Evolutionary conservation across 129 eudicot genomes (phyloP), one percentile per base, ranked within the genome.

Genomic region (Ambrosia artemisiifolia): DNA sequence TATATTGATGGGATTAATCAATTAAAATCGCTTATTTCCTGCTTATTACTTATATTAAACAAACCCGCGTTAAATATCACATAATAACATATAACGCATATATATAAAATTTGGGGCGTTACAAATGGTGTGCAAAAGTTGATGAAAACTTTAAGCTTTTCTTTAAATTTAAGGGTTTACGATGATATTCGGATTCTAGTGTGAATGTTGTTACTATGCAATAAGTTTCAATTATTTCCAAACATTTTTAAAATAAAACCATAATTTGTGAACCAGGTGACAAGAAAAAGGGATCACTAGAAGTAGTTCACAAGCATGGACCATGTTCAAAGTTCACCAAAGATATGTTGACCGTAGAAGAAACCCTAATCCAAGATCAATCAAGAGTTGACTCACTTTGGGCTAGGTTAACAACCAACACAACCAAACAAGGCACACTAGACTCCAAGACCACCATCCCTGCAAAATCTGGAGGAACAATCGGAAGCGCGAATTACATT

Each of bases 221-320:
- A 14, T 49, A 11, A 13, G 4, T 48, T 14, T 59, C 33, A 0
- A 59, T 59, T 40, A 40, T 1, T 40, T 40, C 11, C 44, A 40
- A 40, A 30, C 33, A 7, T 6, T 11, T 28, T 10, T 8, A 28
- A 59, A 30, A 28, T 57, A 59, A 30, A 9, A 28, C 3, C 38
- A 7, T 44, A 42, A 55, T 69, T 1, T 46, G 2, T 79, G 68
- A 28, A 70, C 44, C 55, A 85, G 87, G 76, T 65, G 59, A 72
- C 66, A 82, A 65, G 68, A 80, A 35, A 66, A 57, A 43, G 42
- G 78, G 60, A 16, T 73, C 96, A 19, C 43, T 89, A 43, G 79
- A 75, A 61, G 85, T 89, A 4, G 64, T 77, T 16, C 92, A 86
- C 78, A 82, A 59, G 71, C 82, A 90, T 63, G 96, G 96, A 76